Conservation (phyloP, 805 yeast genomes). For the Candida coquimbonensis region DNA sequence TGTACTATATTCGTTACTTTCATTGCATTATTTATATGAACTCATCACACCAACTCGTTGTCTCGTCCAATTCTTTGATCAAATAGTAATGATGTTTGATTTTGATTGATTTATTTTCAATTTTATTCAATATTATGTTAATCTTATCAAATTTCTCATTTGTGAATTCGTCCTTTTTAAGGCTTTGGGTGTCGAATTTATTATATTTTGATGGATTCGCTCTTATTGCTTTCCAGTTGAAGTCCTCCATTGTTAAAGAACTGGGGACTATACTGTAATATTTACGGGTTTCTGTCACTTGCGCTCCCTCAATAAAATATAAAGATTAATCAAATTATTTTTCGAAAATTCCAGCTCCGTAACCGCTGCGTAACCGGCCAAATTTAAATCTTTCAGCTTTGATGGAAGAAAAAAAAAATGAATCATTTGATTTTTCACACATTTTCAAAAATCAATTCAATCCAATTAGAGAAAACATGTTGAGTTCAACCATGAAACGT, state of each 20-base stretch:
- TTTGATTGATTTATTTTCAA: slow-evolving; percentile 16
- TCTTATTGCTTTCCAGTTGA: slow-evolving; percentile 13
- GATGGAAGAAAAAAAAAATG: background rate
- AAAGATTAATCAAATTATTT: too few relatives aligned
- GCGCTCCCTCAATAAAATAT: too few relatives aligned
- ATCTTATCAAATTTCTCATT: slow-evolving; percentile 11
- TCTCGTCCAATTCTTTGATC: slow-evolving; percentile 9
- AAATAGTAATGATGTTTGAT: slow-evolving; percentile 8
- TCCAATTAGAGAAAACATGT: background rate
- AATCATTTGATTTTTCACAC: background rate
- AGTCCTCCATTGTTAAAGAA: background rate
- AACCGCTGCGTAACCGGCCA: too few relatives aligned
- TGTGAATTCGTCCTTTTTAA: slow-evolving; percentile 14
- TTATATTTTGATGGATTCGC: slow-evolving; percentile 15
- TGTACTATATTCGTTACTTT: background rate
- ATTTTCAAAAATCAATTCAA: background rate
- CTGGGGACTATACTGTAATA: too few relatives aligned
- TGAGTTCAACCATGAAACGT: slow-evolving; percentile 1
- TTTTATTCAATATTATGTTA: slow-evolving; percentile 15
- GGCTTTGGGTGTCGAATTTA: slow-evolving; percentile 9
- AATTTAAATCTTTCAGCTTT: background rate
- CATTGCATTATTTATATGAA: background rate
- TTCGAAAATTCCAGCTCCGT: background rate
- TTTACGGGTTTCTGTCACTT: background rate
- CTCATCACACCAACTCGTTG: slow-evolving; percentile 18